Evolutionary conservation across 176 grass and related monocot species (phyloP).

Genomic region (Oryza longistaminata): DNA sequence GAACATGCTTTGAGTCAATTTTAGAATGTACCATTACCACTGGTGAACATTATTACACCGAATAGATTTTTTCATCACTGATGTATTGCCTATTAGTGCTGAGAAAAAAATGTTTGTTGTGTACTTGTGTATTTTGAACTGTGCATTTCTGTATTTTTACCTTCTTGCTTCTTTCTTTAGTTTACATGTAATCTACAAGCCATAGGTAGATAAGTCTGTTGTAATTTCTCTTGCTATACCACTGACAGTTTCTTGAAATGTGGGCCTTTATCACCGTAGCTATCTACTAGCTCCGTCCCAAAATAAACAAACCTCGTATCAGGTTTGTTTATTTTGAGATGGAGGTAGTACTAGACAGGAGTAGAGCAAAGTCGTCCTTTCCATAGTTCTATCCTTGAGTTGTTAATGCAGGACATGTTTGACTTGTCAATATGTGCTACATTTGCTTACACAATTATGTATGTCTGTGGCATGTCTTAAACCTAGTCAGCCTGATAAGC

Average conservation of each 20-base stretch:
- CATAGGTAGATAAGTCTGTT: neutral
- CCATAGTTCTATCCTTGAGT: neutral
- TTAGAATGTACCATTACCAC: neutral
- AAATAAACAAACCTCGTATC: too few species aligned
- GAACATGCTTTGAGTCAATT: neutral
- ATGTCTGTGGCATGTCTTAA: conserved; percentile 33
- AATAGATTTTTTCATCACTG: neutral
- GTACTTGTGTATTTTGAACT: conserved; percentile 1
- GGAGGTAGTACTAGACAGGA: too few species aligned
- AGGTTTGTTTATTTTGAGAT: too few species aligned
- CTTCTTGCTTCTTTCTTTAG: neutral
- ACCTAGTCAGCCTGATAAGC: conserved; percentile 12
- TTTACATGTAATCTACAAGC: neutral
- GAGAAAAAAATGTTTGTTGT: neutral
- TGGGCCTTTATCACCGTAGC: neutral
- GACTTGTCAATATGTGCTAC: conserved; percentile 20
- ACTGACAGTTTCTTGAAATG: conserved; percentile 19
- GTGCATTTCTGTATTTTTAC: neutral
- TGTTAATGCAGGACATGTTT: conserved; percentile 22
- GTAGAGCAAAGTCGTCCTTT: neutral
- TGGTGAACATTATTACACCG: neutral
- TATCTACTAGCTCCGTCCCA: neutral
- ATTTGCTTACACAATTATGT: conserved; percentile 33
- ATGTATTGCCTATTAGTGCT: neutral
- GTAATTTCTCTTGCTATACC: conserved; percentile 1